phyloP scores from a whole-genome alignment of 2,329 filamentous ascomycete species.

The Aureobasidium subglaciale region DNA sequence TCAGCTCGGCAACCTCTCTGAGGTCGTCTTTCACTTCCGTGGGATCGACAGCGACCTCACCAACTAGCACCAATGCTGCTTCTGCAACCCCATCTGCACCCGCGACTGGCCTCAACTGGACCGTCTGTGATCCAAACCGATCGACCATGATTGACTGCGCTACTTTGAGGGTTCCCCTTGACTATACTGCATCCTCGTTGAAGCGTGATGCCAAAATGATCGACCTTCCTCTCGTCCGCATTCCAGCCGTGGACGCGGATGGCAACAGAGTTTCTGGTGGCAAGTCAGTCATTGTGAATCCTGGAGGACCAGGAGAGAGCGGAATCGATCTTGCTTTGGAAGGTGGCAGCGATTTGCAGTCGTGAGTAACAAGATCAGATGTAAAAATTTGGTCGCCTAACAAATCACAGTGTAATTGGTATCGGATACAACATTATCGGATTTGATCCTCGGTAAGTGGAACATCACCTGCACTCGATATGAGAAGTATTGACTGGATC shows the following conservation, averaged over 20 bases:
- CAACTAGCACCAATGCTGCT: too few species aligned
- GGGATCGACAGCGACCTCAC: too few species aligned
- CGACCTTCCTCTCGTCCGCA: conserved; percentile 38
- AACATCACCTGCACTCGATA: neutral
- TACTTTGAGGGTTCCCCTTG: neutral
- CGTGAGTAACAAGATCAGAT: neutral
- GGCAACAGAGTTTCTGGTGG: conserved; percentile 38
- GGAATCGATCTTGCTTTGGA: conserved; percentile 32
- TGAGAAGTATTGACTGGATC: neutral
- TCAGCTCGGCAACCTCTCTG: too few species aligned
- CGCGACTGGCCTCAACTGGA: too few species aligned
- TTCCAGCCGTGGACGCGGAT: conserved; percentile 37
- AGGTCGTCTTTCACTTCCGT: too few species aligned
- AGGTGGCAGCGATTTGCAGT: conserved; percentile 26
- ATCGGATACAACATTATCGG: conserved; percentile 31
- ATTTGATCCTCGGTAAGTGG: conserved; percentile 33
- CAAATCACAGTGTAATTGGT: conserved; percentile 29
- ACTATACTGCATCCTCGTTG: neutral
- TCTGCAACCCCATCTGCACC: too few species aligned
- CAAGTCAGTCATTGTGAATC: conserved; percentile 43
- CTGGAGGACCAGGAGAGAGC: conserved; percentile 38
- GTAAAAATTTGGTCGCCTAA: too few species aligned
- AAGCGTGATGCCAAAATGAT: conserved; percentile 21
- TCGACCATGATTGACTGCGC: too few species aligned
- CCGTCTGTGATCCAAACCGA: too few species aligned